Evolutionary conservation across 192 early-diverging fungal species (phyloP), one percentile per base, ranked within the genome.

Genomic region (Bifiguratus adelaidae): DNA sequence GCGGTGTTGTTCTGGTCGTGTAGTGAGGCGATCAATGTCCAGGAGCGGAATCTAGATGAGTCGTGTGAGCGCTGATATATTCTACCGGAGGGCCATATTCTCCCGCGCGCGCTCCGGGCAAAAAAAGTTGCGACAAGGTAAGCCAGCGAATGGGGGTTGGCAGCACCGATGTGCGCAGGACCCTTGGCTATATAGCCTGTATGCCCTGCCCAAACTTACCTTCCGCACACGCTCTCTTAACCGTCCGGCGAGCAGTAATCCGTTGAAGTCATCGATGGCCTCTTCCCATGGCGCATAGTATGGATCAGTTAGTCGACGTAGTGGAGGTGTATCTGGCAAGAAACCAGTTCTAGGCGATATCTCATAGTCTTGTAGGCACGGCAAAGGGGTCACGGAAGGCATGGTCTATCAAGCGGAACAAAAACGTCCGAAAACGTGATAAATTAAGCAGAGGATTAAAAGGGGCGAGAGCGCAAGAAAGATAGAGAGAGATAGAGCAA

Each of bases 241-340:
- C 32, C 74, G 68, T 48, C 81, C 80, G 26, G 74, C 75, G 19
- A 95, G 71, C 48, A 86, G 48, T 21, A 89, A 74, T 18, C 73
- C 73, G 41, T 85, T 81, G 60, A 91, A 78, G 48, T 78, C 56
- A 37, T 88, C 80, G 61, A 95, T 74, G 47, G 86, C 71, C 0
- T 36, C 42, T 63, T 95, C 92, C 95, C 92, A 97, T 1, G 86
- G 85, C 28, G 78, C 77, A 65, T 76, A 97, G 58, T 91, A 85
- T 19, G 73, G 70, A 25, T 86, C 67, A 13, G 83, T 63, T 7
- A 97, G 61, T 24, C 88, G 66, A 4, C 65, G 60, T 47, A 93
- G 60, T 29, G 92, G 92, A 27, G 82, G 80, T 23, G 73, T 65
- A 13, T 64, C 57, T 2, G 91, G 95, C 16, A 97, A 66, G 63